Conservation (phyloP, 2,329 filamentous ascomycete genomes). For the Lizonia empirigonia region DNA sequence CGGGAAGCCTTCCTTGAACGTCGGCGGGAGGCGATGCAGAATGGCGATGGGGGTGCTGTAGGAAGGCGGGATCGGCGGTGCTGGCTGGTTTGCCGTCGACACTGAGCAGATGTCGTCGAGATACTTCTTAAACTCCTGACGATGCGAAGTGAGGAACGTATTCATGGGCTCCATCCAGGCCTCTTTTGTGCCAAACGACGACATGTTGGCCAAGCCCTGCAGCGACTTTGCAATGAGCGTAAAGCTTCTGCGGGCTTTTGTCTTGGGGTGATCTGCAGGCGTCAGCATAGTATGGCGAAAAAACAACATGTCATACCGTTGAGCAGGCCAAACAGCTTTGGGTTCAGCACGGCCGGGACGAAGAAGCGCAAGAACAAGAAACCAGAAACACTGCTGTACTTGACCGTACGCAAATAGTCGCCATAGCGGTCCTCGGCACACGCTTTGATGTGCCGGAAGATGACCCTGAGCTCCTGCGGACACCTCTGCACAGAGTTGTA, state of each 20-base stretch:
- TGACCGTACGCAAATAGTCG: constrained; percentile 85
- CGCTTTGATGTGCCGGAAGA: constrained; percentile 88
- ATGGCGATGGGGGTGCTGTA: constrained; percentile 95
- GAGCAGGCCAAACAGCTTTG: constrained; percentile 87
- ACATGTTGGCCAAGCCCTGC: constrained; percentile 88
- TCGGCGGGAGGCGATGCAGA: constrained; percentile 76
- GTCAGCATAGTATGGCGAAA: constrained; percentile 12
- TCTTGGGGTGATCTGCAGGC: constrained; percentile 74
- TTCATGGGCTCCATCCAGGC: constrained; percentile 99
- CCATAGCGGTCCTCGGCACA: constrained; percentile 95
- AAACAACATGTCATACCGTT: constrained; percentile 58
- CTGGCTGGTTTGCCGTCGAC: constrained; percentile 65
- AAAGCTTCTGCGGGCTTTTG: constrained; percentile 81
- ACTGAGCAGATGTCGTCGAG: constrained; percentile 87
- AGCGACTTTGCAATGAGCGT: constrained; percentile 92
- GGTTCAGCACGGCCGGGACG: constrained; percentile 93
- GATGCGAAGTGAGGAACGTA: constrained; percentile 75
- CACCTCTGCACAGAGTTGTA: constrained; percentile 73
- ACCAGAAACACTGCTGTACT: constrained; percentile 92
- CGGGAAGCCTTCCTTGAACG: constrained; percentile 88
- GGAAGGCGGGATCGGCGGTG: constrained; percentile 72
- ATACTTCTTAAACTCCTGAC: constrained; percentile 81
- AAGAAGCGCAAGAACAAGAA: constrained; percentile 96
- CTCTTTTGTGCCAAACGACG: constrained; percentile 91
- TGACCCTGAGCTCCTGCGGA: constrained; percentile 79